These are phyloP conservation scores for Entomortierella beljakovae DNA, from an alignment of 192 early-diverging fungal genomes.

Conservation along the genomic window DNA sequence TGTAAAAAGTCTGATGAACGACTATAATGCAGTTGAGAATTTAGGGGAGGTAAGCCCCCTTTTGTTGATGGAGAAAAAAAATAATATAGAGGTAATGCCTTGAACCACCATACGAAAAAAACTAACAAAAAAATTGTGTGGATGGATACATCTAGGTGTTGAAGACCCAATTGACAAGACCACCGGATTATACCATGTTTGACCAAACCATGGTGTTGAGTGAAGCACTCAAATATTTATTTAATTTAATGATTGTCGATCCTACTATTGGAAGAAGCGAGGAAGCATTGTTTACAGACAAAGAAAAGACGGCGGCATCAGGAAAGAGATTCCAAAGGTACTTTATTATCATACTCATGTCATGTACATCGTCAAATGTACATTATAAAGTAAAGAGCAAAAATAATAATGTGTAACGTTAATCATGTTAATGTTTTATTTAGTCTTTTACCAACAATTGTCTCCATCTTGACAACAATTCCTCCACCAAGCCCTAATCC, in stretches of 20 bases:
- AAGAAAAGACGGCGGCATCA: conserved; percentile 7
- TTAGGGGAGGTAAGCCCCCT: conserved; percentile 49
- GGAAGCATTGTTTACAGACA: conserved; percentile 23
- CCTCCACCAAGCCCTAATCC: conserved; percentile 58
- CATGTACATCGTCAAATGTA: neutral
- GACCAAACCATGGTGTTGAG: conserved; percentile 56
- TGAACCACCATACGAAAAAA: too few relatives aligned
- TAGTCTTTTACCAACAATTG: conserved; percentile 58
- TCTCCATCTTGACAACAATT: conserved; percentile 54
- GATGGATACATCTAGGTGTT: conserved; percentile 39
- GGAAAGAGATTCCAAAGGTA: conserved; percentile 51
- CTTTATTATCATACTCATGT: neutral
- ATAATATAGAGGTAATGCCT: neutral
- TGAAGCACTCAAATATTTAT: conserved; percentile 67
- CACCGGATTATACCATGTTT: conserved; percentile 50
- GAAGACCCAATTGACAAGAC: conserved; percentile 44
- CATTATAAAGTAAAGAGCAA: neutral
- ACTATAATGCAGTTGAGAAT: conserved; percentile 44
- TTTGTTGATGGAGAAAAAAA: neutral
- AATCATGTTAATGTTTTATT: neutral
- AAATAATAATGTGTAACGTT: neutral
- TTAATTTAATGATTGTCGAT: conserved; percentile 62
- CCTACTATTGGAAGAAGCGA: conserved; percentile 20
- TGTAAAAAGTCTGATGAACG: conserved; percentile 56
- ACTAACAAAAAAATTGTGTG: too few relatives aligned